A percentile compares a stretch with the other conserved stretches of the same genome.
Conservation (phyloP, 768 basidiomycete species). For the Mycena crocata region DNA sequence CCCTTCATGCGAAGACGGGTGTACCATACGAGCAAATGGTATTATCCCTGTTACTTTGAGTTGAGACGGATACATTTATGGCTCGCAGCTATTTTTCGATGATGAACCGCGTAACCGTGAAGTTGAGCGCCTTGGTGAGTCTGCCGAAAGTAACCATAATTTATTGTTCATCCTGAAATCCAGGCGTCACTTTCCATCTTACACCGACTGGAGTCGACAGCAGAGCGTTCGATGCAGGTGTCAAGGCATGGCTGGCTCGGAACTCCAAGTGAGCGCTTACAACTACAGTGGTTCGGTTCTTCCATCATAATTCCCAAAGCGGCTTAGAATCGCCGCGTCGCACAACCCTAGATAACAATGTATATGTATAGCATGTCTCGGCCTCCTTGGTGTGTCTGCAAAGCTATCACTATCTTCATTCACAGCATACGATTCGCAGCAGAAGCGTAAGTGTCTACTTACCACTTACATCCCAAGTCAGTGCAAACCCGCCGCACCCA, state of each 20-base stretch:
- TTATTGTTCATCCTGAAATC: no score
- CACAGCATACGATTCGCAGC: no score
- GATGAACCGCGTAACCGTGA: conserved; percentile 75
- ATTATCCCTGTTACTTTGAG: conserved; percentile 14
- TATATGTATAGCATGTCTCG: no score
- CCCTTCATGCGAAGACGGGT: conserved; percentile 76
- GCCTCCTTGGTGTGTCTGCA: no score
- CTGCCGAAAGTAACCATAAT: neutral
- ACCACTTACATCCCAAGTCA: no score
- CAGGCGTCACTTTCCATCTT: conserved; percentile 87
- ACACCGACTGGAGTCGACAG: conserved; percentile 71
- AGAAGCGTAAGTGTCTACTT: no score
- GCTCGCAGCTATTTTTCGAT: conserved; percentile 72
- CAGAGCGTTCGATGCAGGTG: conserved; percentile 75
- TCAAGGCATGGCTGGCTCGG: conserved; percentile 67
- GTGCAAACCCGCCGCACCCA: no score
- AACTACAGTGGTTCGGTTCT: no score
- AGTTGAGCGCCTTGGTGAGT: conserved; percentile 68
- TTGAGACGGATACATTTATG: neutral
- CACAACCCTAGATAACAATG: no score
- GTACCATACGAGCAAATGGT: conserved; percentile 88
- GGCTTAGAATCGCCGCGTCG: no score
- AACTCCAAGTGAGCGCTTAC: neutral
- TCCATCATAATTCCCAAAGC: no score
- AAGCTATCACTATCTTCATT: no score